phyloP scores from a whole-genome alignment of 140 eudicot species.

The Senecio squalidus region DNA sequence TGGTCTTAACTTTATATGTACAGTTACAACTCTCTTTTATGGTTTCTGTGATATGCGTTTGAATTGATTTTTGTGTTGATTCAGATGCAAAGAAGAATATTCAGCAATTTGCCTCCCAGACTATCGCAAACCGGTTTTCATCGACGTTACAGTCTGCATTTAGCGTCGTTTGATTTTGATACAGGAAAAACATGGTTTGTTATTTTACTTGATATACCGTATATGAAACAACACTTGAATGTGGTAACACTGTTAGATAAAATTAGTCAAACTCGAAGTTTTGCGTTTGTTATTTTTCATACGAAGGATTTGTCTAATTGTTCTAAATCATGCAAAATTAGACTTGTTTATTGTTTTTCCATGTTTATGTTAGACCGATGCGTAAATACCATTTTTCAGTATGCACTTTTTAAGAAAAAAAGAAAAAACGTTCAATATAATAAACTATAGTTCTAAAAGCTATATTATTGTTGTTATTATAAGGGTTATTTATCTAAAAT shows the following conservation, averaged over 20 bases:
- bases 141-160: constrained; percentile 83
- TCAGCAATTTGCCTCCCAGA: constrained; percentile 93
- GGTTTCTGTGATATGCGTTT: background rate
- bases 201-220: constrained; percentile 20
- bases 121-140: constrained; percentile 67
- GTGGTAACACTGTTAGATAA: constrained; percentile 2
- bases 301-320: constrained; percentile 3
- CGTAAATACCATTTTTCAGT: too few species aligned
- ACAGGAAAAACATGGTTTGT: constrained; percentile 14
- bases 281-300: background rate
- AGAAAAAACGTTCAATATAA: too few species aligned
- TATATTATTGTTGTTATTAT: too few species aligned
- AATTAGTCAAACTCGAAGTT: constrained; percentile 9
- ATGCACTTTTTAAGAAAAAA: too few species aligned
- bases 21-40: background rate
- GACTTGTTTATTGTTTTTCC: too few species aligned
- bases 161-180: constrained; percentile 60
- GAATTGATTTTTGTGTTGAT: constrained; percentile 8
- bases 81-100: constrained; percentile 99
- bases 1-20: background rate
- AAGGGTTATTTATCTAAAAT: too few species aligned
- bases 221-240: constrained; percentile 9
- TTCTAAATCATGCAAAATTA: background rate
- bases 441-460: too few species aligned
- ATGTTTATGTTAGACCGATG: background rate